Conservation (phyloP, 768 basidiomycete genomes). For the Sarcodon sp. region DNA sequence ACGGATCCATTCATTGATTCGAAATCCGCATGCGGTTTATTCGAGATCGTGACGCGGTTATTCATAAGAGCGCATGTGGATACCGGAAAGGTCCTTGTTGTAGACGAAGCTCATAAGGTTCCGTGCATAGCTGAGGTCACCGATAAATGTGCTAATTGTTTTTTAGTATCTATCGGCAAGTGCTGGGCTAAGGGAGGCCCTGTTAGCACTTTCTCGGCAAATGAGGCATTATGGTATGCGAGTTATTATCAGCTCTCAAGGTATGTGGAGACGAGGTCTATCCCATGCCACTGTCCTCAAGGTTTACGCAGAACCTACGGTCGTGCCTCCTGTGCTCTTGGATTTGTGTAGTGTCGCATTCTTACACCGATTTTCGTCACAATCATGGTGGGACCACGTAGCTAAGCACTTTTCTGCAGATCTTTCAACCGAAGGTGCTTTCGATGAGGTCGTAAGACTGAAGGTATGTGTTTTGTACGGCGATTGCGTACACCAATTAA, state of each 20-base stretch:
- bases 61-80: slow-evolving; percentile 48
- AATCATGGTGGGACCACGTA: slow-evolving; percentile 64
- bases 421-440: slow-evolving; percentile 43
- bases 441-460: slow-evolving; percentile 51
- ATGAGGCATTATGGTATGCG: slow-evolving; percentile 65
- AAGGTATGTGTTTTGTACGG: slow-evolving; percentile 27
- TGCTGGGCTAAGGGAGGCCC: slow-evolving; percentile 42
- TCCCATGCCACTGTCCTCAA: background rate
- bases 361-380: slow-evolving; percentile 66
- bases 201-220: slow-evolving; percentile 49
- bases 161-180: slow-evolving; percentile 46
- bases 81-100: slow-evolving; percentile 56
- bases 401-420: slow-evolving; percentile 56
- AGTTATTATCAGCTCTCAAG: slow-evolving; percentile 66
- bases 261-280: slow-evolving; percentile 15
- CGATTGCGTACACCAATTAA: slow-evolving; percentile 1
- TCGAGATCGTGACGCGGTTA: slow-evolving; percentile 53
- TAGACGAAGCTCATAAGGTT: slow-evolving; percentile 71
- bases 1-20: slow-evolving; percentile 67
- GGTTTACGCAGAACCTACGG: slow-evolving; percentile 45
- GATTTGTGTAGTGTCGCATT: slow-evolving; percentile 55
- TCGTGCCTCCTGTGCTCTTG: slow-evolving; percentile 53
- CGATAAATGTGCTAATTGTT: background rate
- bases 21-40: slow-evolving; percentile 52
- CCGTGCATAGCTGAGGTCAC: background rate